Base-by-base conservation (phyloP, 164 flowering plant genomes). In the Aristolochia fimbriata region DNA sequence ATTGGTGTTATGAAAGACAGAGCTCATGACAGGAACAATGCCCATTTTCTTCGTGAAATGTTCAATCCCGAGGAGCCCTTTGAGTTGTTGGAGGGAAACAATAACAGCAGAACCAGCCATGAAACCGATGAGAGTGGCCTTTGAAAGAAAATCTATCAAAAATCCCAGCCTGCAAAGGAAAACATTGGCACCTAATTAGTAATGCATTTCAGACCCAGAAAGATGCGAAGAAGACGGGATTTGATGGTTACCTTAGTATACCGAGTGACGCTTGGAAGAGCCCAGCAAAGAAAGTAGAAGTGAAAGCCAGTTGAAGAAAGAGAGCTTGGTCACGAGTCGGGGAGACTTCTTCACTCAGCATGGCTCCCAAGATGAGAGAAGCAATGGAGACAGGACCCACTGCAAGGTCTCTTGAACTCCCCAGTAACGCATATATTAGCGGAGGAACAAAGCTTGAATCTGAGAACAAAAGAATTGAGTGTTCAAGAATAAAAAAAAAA, bases 51-150 rank as follows among this genome's bases (percentile, higher is more conserved):
- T 84, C 47, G 98, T 89, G 79, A 93, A 93, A 75, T 93, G 80
- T 4, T 58, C 71, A 55, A 89, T 93, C 57, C 98, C 98, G 64
- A 93, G 88, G 41, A 93, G 84, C 66, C 82, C 66, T 64, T 89
- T 89, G 1, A 89, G 91, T 63, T 92, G 97, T 60, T 93, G 98
- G 46, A 93, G 81, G 49, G 98, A 89, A 16, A 93, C 98, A 23
- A 93, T 87, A 12, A 93, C 78, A 22, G 98, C 98, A 51, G 98
- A 87, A n/a, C 98, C 98, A 33, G 92, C 98, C 97, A 87, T 89
- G 77, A 89, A 93, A 16, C 98, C 98, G 17, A 82, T 78, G 0
- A 89, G 75, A 9, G 88, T 93, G 1, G 97, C 96, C 65, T 86
- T 93, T 20, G 98, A 93, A 0, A 93, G 80, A 60, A 87, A 93